These are phyloP conservation scores for Acanthamoeba polyphaga DNA, from an alignment of 208 protist genomes.

Conservation along the genomic window DNA sequence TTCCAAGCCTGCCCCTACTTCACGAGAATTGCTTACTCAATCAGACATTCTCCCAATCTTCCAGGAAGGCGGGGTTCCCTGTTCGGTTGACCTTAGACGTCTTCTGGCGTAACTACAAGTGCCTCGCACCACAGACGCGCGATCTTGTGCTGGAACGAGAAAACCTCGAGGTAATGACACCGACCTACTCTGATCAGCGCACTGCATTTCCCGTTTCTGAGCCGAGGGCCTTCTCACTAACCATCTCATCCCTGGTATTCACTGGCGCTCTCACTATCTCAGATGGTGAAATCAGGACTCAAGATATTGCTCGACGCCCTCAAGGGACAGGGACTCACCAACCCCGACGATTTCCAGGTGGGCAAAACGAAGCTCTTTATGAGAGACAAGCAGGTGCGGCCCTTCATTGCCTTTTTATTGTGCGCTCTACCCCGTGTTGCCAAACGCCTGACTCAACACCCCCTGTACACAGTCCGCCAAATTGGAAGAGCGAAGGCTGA, in stretches of 20 bases:
- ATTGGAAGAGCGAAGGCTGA: neutral
- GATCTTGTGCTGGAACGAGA: neutral
- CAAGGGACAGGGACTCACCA: neutral
- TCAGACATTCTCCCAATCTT: constrained; percentile 72
- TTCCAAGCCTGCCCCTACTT: neutral
- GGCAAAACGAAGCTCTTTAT: constrained; percentile 59
- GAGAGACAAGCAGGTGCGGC: constrained; percentile 3
- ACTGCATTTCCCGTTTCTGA: too few species aligned
- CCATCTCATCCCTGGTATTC: too few species aligned
- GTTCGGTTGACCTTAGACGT: neutral
- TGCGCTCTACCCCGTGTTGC: too few species aligned
- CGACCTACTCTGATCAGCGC: too few species aligned
- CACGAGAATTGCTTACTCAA: constrained; percentile 81
- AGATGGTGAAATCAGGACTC: neutral
- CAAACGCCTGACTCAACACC: too few species aligned
- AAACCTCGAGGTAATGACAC: neutral
- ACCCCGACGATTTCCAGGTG: constrained; percentile 13
- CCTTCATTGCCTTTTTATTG: neutral
- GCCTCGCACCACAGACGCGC: neutral
- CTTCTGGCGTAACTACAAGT: neutral
- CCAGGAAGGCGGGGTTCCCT: constrained; percentile 80
- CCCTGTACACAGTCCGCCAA: neutral
- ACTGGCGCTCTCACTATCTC: neutral
- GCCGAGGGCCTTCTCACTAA: too few species aligned
- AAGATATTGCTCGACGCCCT: neutral